Evolutionary conservation across 1,284 basidiomycete species (phyloP), one percentile per base, ranked within the genome.

Genomic region (Trichosporon sp.): DNA sequence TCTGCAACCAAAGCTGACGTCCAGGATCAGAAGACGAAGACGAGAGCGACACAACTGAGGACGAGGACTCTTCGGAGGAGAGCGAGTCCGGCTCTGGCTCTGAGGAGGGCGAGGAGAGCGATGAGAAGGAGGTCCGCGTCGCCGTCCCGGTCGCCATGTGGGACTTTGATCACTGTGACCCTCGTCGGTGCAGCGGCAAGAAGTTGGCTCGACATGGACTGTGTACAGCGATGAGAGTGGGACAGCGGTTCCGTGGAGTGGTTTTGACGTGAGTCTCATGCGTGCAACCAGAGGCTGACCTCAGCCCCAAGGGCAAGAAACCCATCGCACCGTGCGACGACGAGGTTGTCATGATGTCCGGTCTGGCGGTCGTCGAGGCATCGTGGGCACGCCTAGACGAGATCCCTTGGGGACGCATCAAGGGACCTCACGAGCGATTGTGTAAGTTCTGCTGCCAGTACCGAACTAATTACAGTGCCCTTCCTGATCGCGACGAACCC

Each of bases 161-260:
- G 91, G 95, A 98, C 78, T 97, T 99, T 78, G 89, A 92, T 75
- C 95, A 98, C 77, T 98, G 95, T 78, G 95, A 99, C 78, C 95
- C 95, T 0, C 87, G 88, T 59, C 87, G 92, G 36, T 99, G 95
- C 74, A 95, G 92, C 8, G 95, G 95, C 11, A 97, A 97, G 83
- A 95, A 94, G 76, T 86, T 99, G 0, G 84, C 92, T 0, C 84
- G 95, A 4, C 84, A 94, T 21, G 91, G 92, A 1, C 82, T 98
- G 33, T 90, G 97, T 74, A 87, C 86, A 62, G 88, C 92, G 65
- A 85, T 99, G 65, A 85, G 87, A 58, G 86, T 99, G 9, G 94
- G 95, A 0, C 85, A 90, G 63, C 85, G 91, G 44, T 98, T 97
- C 78, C 85, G 91, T 71, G 95, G 95, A 3, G 83, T 98, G 58